Conservation (phyloP, 768 basidiomycete species). For the Mycena crocata region DNA sequence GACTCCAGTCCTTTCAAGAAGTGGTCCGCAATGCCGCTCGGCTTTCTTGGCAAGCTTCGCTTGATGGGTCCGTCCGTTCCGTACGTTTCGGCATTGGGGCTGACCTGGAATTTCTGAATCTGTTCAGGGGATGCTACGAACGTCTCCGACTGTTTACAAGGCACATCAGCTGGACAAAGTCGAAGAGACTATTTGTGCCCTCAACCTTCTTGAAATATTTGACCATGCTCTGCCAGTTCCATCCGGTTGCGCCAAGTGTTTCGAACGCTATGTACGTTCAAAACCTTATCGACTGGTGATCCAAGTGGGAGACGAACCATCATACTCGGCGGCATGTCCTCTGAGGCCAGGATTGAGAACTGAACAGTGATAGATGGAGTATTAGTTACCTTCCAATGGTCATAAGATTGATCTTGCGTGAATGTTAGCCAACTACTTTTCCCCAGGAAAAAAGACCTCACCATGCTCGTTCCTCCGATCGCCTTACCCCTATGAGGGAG, state of each 20-base stretch:
- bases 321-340: conserved; percentile 33
- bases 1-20: not conserved
- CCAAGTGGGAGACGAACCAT: conserved; percentile 11
- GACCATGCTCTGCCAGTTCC: conserved; percentile 28
- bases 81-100: conserved; percentile 12
- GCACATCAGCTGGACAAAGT: not conserved
- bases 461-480: conserved; percentile 34
- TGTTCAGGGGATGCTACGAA: conserved; percentile 13
- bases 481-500: conserved; percentile 29
- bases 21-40: not conserved
- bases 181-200: not conserved
- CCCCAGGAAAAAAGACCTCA: not conserved
- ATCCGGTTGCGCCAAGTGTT: conserved; percentile 29
- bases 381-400: conserved; percentile 28
- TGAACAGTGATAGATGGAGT: not conserved
- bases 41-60: conserved; percentile 27
- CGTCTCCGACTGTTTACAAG: conserved; percentile 24
- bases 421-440: not conserved
- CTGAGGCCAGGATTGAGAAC: not conserved
- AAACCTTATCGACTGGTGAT: not conserved
- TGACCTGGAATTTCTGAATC: not conserved
- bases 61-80: conserved; percentile 32
- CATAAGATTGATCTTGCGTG: conserved; percentile 29
- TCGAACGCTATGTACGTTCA: conserved; percentile 25
- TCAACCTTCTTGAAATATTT: conserved; percentile 33